Base-by-base conservation (phyloP, 2,329 filamentous ascomycete genomes). In the Talaromyces sp. region DNA sequence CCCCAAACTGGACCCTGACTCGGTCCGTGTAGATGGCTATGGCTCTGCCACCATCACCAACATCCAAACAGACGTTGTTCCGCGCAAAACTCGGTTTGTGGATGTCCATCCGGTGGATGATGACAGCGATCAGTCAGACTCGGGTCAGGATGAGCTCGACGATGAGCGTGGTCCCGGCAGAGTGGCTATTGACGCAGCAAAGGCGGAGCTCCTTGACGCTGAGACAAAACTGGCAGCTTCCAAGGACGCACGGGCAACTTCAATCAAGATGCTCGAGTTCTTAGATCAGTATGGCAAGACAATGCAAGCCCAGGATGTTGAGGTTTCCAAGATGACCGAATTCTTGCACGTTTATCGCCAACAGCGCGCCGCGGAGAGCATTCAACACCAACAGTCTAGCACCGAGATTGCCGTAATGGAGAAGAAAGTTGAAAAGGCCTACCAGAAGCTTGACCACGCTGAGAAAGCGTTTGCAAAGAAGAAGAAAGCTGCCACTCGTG, bases 11-110 rank as follows among this genome's bases (percentile, higher is more conserved):
- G 81, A 86, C 66, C 78, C 83, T 67, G 77, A 83, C 65, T 85
- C 82, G 9, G 83, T 88, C 73, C 85, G 85, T 66, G 80, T 88
- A 36, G 84, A 87, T 66, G 84, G 85, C 53, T 81, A 79, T 57
- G 83, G 84, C n/a, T 70, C 79, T 0, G 85, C 83, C 8, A 82
- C 82, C 57, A 85, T 88, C 67, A 84, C 82, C 10, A 86, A 90
- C 67, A 87, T 89, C 64, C 81, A 83, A 9, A 81, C 88, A 47
- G 82, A 87, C 63, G 75, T 83, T 6, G 75, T 87, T 9, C 80
- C 81, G 1, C 86, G 87, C 64, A 77, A 74, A 16, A 82, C 86
- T 31, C 75, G 78, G 30, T 86, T 85, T 60, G 72, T 83, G 54
- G 83, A 87, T 31, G 69, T 83, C 16, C 85, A 85, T 64, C 81